Percentiles rank a stretch among this genome's conserved stretches.
phyloP scores from a whole-genome alignment of 139 green algal species.

The Desmodesmus armatus region DNA sequence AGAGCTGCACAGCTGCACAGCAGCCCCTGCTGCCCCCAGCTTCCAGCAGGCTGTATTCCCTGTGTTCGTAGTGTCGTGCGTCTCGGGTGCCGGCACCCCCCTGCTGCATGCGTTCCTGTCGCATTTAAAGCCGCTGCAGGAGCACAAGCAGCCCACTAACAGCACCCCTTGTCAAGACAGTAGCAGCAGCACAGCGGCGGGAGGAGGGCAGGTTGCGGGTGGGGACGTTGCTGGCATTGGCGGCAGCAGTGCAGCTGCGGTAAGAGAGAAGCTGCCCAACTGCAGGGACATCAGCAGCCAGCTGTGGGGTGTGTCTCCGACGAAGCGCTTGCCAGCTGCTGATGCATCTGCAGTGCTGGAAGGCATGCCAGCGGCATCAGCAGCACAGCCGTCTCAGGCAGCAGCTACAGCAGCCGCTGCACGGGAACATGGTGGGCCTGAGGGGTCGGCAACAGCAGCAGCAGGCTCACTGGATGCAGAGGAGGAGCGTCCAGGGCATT shows the following conservation, averaged over 20 bases:
- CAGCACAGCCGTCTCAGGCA: not conserved
- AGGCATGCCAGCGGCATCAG: not conserved
- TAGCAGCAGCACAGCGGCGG: not conserved
- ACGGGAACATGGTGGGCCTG: not conserved
- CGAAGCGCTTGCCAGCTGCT: not conserved
- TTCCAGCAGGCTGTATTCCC: constrained; percentile 55
- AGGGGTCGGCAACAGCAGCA: constrained; percentile 17
- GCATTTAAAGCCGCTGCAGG: constrained; percentile 51
- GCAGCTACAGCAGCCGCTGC: not conserved
- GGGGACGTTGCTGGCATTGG: not conserved
- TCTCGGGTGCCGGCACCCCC: constrained; percentile 71
- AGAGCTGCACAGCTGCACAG: constrained; percentile 46
- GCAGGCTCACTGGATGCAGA: constrained; percentile 15
- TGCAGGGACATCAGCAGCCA: constrained; percentile 18
- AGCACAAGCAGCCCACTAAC: not conserved
- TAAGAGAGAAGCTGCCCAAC: not conserved
- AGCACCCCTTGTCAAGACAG: not conserved
- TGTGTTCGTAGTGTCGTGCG: constrained; percentile 73
- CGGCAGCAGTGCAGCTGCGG: not conserved
- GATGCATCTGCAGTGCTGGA: not conserved
- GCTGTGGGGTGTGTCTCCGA: constrained; percentile 2
- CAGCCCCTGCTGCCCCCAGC: constrained; percentile 32
- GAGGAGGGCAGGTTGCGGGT: not conserved
- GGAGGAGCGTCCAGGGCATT: constrained; percentile 65
- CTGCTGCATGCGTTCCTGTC: constrained; percentile 82